Conservation (phyloP, 768 basidiomycete species). For the Scleroderma bovista region DNA sequence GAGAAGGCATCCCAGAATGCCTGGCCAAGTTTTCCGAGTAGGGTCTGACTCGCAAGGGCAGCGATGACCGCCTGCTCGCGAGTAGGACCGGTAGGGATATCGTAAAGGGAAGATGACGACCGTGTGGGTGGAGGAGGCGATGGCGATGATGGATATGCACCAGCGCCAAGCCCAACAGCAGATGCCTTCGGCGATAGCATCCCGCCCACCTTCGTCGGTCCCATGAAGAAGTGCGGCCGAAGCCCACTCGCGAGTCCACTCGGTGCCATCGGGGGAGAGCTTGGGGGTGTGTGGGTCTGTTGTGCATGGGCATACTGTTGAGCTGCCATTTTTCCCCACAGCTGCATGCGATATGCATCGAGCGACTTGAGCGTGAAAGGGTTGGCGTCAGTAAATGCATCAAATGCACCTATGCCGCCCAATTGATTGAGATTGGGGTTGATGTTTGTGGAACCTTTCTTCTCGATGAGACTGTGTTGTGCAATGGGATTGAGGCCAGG, state of each 20-base stretch:
- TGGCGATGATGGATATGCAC: slow-evolving; percentile 40
- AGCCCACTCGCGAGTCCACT: slow-evolving; percentile 38
- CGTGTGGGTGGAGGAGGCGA: slow-evolving; percentile 30
- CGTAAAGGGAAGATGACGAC: neutral
- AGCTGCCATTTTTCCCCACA: slow-evolving; percentile 87
- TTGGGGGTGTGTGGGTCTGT: slow-evolving; percentile 12
- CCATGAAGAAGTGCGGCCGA: slow-evolving; percentile 32
- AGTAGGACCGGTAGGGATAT: slow-evolving; percentile 19
- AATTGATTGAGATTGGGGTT: slow-evolving; percentile 26
- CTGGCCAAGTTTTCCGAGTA: slow-evolving; percentile 60
- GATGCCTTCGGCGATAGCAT: slow-evolving; percentile 1
- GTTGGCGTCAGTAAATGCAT: slow-evolving; percentile 73
- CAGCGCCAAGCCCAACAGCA: slow-evolving; percentile 7
- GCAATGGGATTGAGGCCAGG: slow-evolving; percentile 19
- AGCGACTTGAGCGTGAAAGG: slow-evolving; percentile 85
- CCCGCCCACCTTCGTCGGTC: slow-evolving; percentile 7
- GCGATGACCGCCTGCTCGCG: slow-evolving; percentile 39
- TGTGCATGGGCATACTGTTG: slow-evolving; percentile 43
- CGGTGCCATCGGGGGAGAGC: slow-evolving; percentile 23
- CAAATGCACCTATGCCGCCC: slow-evolving; percentile 46
- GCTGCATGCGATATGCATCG: slow-evolving; percentile 85
- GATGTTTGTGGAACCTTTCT: slow-evolving; percentile 26
- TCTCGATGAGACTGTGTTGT: slow-evolving; percentile 22
- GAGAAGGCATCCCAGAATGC: slow-evolving; percentile 91
- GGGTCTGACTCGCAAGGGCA: slow-evolving; percentile 72